Evolutionary conservation across 768 basidiomycete species (phyloP).

Genomic region (Serpula lacrymans): DNA sequence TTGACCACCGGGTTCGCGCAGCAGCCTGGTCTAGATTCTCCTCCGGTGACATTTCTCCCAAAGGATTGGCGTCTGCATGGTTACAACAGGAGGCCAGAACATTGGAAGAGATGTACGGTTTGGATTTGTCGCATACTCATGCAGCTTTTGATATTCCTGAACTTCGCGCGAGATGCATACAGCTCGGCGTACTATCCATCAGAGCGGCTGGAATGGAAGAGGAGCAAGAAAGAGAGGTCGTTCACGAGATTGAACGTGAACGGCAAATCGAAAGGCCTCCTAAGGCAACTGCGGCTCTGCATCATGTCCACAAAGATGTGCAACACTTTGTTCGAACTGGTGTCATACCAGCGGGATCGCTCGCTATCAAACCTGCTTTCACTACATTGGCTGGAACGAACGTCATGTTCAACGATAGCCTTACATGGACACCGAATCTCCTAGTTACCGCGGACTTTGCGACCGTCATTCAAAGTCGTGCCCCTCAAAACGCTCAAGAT

Average conservation of each 20-base stretch:
- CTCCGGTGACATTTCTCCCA: neutral
- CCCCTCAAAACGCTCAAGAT: constrained; percentile 20
- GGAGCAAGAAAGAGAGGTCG: constrained; percentile 23
- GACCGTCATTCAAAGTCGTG: constrained; percentile 19
- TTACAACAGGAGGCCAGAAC: constrained; percentile 36
- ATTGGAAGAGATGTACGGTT: constrained; percentile 34
- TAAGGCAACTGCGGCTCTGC: constrained; percentile 6
- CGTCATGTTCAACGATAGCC: constrained; percentile 2
- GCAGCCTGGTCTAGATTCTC: constrained; percentile 14
- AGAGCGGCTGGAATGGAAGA: constrained; percentile 8
- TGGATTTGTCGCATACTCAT: neutral
- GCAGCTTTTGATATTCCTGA: neutral
- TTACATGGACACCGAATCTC: constrained; percentile 18
- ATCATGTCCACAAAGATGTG: constrained; percentile 11
- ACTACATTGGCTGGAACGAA: constrained; percentile 10
- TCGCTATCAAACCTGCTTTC: constrained; percentile 15
- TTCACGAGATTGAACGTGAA: constrained; percentile 19
- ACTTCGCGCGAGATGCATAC: constrained; percentile 12
- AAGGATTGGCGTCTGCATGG: constrained; percentile 27
- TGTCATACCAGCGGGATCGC: constrained; percentile 10
- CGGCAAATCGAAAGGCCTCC: constrained; percentile 13
- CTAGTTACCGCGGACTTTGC: constrained; percentile 35
- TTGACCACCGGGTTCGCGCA: constrained; percentile 15
- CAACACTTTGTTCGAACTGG: constrained; percentile 21
- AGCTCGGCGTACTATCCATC: constrained; percentile 17